Base-by-base conservation (phyloP, 2,329 filamentous ascomycete genomes). In the Lizonia empirigonia region DNA sequence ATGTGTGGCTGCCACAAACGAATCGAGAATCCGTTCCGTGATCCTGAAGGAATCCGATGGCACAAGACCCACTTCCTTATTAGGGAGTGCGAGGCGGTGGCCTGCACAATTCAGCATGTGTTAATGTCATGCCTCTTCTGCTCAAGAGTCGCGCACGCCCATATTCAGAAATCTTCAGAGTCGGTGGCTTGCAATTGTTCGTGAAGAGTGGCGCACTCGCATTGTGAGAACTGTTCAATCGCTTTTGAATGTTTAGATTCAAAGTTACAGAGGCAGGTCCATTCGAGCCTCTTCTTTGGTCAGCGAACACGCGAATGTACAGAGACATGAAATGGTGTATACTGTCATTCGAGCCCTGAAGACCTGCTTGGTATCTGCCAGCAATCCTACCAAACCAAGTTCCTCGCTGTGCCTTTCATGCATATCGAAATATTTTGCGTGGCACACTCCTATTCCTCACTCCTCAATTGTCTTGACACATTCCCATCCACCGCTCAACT, bases 391-490 rank as follows among this genome's bases (percentile, higher is more conserved):
- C 20, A n/a, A 27, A 16, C n/a, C 24, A 30, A 26, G 13, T 29
- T 23, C 27, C 18, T 37, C 8, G 27, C 16, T 9, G 32, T 19
- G 15, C 20, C 32, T 42, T 47, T 33, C 9, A 3, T 50, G 40
- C 36, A 35, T 42, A 4, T 24, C 34, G n/a, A n/a, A n/a, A n/a
- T n/a, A n/a, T n/a, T n/a, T n/a, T n/a, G n/a, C 20, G 13, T 16
- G 20, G 40, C 16, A 10, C n/a, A n/a, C n/a, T 52, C 22, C 13
- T 27, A 12, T 33, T 7, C 10, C 7, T 47, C 71, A 96, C 78
- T 96, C 91, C 74, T 96, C 93, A 72, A 99, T 92, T 53, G 90
- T 91, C 84, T 96, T 97, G 61, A 97, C 90, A 68, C 89, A 90
- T 77, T 97, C 92, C 94, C 94, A 99, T 71, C 96, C 90, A 47